Conservation (phyloP, 176 grass and related monocot species). For the Zoysia pacifica region DNA sequence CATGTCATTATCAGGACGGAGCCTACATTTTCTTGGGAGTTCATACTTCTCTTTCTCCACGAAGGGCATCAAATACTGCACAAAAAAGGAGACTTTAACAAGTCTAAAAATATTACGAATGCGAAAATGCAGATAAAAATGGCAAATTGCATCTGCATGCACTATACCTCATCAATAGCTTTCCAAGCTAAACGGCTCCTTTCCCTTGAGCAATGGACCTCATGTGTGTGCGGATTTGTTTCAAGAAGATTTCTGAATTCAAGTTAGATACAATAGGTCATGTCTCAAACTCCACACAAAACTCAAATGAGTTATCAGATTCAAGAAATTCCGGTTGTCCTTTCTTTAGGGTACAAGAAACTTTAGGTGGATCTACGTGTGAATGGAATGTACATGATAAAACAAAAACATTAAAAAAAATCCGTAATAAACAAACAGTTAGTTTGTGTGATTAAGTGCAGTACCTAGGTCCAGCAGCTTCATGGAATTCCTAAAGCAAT, state of each 20-base stretch:
- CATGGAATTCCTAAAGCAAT: conserved; percentile 58
- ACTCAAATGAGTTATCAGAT: not conserved
- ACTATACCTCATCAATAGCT: conserved; percentile 75
- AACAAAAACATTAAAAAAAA: conserved; percentile 3
- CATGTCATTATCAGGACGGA: conserved; percentile 83
- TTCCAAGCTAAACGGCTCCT: conserved; percentile 86
- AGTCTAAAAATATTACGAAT: conserved; percentile 19
- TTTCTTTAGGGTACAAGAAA: conserved; percentile 1
- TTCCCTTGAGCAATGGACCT: conserved; percentile 93
- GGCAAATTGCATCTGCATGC: conserved; percentile 17
- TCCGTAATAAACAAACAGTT: not conserved
- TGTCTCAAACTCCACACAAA: conserved; percentile 26
- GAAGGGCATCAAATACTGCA: conserved; percentile 97
- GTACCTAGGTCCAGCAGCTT: conserved; percentile 66
- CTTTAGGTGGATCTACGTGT: not conserved
- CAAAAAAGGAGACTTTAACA: conserved; percentile 13
- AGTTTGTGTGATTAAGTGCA: conserved; percentile 6
- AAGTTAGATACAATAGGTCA: conserved; percentile 16
- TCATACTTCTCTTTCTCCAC: conserved; percentile 85
- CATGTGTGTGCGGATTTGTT: conserved; percentile 55
- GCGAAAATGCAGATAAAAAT: conserved; percentile 17
- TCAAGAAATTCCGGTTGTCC: not conserved
- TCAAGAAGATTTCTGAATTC: conserved; percentile 68
- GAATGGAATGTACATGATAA: not conserved
- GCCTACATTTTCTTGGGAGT: conserved; percentile 78